A percentile compares a stretch with the other conserved stretches of the same genome.
Evolutionary conservation across 306 rosid species (phyloP).

Genomic region (Benincasa hispida): DNA sequence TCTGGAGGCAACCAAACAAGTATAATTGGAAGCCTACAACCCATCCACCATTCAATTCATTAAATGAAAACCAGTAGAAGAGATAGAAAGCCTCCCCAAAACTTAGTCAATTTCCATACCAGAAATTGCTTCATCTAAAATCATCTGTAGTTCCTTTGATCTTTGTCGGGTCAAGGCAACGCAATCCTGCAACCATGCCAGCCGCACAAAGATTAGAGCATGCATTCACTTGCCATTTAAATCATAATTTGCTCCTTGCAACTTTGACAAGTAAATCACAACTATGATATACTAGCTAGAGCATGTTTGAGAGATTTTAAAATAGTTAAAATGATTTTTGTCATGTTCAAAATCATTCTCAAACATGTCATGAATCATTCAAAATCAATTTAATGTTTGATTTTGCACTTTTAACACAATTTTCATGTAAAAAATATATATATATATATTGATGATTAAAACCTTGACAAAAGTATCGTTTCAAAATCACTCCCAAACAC

Average conservation of each 20-base stretch:
- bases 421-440: too few relatives aligned
- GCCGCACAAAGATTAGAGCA: neutral
- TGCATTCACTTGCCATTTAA: neutral
- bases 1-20: neutral
- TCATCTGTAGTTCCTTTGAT: slow-evolving; percentile 46
- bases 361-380: neutral
- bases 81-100: neutral
- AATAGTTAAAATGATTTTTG: neutral
- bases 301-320: too few relatives aligned
- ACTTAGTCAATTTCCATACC: slow-evolving; percentile 54
- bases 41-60: neutral
- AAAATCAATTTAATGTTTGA: neutral
- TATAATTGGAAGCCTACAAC: neutral
- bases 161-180: slow-evolving; percentile 67
- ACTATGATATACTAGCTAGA: neutral
- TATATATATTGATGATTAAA: neutral
- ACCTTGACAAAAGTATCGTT: neutral
- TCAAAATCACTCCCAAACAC: neutral
- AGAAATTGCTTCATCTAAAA: slow-evolving; percentile 50
- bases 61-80: neutral
- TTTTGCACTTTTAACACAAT: neutral
- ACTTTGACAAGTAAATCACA: neutral
- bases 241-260: neutral
- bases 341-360: neutral
- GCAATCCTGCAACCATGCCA: slow-evolving; percentile 58